Evolutionary conservation across 1,284 basidiomycete species (phyloP).

Genomic region (Singerocomus inundabilis): DNA sequence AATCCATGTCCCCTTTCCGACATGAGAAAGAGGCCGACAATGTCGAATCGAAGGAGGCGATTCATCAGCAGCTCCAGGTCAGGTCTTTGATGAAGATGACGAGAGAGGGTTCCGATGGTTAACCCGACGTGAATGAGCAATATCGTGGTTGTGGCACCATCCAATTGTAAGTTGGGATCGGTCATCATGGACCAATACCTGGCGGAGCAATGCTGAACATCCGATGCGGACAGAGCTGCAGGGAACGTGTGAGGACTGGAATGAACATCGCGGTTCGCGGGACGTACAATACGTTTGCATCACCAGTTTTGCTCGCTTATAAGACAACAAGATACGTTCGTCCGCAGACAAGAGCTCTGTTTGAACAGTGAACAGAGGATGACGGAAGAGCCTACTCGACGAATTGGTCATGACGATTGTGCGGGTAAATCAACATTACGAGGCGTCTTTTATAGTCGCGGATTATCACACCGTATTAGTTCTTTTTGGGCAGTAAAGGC

Average conservation of each 20-base stretch:
- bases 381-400: slow-evolving; percentile 37
- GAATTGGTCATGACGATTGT: slow-evolving; percentile 20
- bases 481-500: too few relatives aligned
- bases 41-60: slow-evolving; percentile 46
- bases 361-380: slow-evolving; percentile 45
- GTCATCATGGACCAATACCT: slow-evolving; percentile 49
- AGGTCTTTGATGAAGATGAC: slow-evolving; percentile 45
- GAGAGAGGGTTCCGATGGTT: slow-evolving; percentile 45
- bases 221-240: slow-evolving; percentile 41
- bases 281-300: slow-evolving; percentile 47
- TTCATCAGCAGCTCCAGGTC: slow-evolving; percentile 47
- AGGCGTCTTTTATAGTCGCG: too few relatives aligned
- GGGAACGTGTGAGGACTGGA: neutral
- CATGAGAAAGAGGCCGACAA: slow-evolving; percentile 49
- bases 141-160: slow-evolving; percentile 50
- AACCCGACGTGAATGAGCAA: slow-evolving; percentile 49
- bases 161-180: slow-evolving; percentile 48
- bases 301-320: slow-evolving; percentile 45
- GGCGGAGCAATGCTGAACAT: slow-evolving; percentile 45
- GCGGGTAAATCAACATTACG: too few relatives aligned
- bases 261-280: neutral
- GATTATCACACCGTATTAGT: too few relatives aligned
- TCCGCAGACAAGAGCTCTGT: slow-evolving; percentile 44
- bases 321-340: slow-evolving; percentile 47
- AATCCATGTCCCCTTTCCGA: slow-evolving; percentile 58